A percentile compares a stretch with the other conserved stretches of the same genome.
phyloP scores from a whole-genome alignment of 306 rosid genomes.

The Acacia acuminata region DNA sequence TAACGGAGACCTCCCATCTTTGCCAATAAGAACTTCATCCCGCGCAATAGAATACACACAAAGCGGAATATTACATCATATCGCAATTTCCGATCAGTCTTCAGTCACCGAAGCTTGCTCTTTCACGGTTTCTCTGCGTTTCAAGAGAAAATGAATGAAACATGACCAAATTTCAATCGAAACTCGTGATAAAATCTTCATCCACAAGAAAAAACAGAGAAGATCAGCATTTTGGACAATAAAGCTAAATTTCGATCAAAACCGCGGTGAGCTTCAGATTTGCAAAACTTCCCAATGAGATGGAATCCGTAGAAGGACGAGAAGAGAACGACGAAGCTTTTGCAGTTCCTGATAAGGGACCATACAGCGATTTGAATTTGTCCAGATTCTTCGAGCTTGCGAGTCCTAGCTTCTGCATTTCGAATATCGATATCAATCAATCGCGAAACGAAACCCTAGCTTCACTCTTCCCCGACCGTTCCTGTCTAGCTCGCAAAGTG shows the following conservation, averaged over 20 bases:
- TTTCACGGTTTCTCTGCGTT: constrained; percentile 80
- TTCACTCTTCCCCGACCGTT: background rate
- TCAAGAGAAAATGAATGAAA: constrained; percentile 32
- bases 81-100: constrained; percentile 90
- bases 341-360: constrained; percentile 49
- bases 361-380: constrained; percentile 74
- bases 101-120: constrained; percentile 89
- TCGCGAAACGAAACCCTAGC: constrained; percentile 38
- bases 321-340: constrained; percentile 58
- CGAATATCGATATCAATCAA: constrained; percentile 25
- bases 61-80: constrained; percentile 35
- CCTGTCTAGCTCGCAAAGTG: constrained; percentile 26
- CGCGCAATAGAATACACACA: constrained; percentile 2
- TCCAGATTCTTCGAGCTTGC: constrained; percentile 74
- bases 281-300: constrained; percentile 69
- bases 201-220: background rate
- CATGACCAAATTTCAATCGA: constrained; percentile 24
- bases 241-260: constrained; percentile 17
- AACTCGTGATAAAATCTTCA: constrained; percentile 16
- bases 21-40: constrained; percentile 39
- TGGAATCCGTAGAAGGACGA: constrained; percentile 55
- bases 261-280: constrained; percentile 94
- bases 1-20: constrained; percentile 50
- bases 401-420: constrained; percentile 63
- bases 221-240: constrained; percentile 14